These are phyloP conservation scores for Hydrangea macrophylla DNA, from an alignment of 148 eudicot species.

Conservation along the genomic window DNA sequence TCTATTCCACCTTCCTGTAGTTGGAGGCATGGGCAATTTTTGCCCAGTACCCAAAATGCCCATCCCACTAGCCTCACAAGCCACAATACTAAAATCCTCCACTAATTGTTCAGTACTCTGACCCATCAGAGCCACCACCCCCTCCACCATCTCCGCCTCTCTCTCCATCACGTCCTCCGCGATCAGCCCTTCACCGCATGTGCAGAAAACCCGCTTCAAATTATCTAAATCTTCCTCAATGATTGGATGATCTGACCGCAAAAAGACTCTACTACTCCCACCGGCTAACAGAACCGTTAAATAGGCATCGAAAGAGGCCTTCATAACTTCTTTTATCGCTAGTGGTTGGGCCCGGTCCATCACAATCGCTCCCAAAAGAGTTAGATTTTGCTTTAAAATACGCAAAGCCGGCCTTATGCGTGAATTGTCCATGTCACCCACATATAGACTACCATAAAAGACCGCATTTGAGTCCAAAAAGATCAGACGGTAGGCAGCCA, in stretches of 20 bases:
- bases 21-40: conserved; percentile 80
- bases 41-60: conserved; percentile 49
- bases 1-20: conserved; percentile 78
- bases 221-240: conserved; percentile 68
- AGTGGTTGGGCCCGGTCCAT: conserved; percentile 66
- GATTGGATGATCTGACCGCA: conserved; percentile 50
- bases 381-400: conserved; percentile 69
- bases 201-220: conserved; percentile 60
- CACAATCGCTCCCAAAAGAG: conserved; percentile 64
- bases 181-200: conserved; percentile 56
- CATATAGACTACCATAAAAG: conserved; percentile 63
- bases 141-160: conserved; percentile 76
- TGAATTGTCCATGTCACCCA: conserved; percentile 43
- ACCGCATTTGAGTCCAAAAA: conserved; percentile 73
- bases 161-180: conserved; percentile 63
- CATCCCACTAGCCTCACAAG: conserved; percentile 72
- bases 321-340: conserved; percentile 79
- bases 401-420: conserved; percentile 61
- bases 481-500: conserved; percentile 73
- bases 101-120: conserved; percentile 69
- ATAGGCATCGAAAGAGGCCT: conserved; percentile 81
- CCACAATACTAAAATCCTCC: conserved; percentile 66
- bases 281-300: conserved; percentile 85
- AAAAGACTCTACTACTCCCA: conserved; percentile 57
- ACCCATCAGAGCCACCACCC: conserved; percentile 79